Conservation (phyloP, 257 asterid species). For the Jaltomata sinuosa region DNA sequence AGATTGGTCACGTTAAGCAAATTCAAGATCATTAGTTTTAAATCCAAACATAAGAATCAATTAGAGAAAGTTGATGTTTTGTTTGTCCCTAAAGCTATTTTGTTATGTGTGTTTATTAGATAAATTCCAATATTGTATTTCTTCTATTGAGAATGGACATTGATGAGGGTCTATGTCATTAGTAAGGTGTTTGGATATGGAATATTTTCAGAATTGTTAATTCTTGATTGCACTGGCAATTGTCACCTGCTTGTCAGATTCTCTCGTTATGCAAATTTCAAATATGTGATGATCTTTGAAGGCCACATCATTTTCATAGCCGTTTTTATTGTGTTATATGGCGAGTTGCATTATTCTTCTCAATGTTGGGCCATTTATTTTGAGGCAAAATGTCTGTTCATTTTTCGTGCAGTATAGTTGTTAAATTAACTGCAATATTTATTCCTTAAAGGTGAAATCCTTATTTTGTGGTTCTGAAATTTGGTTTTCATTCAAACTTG, state of each 20-base stretch:
- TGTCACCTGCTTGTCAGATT: neutral
- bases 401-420: neutral
- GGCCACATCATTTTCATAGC: neutral
- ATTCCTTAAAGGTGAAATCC: neutral
- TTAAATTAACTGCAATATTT: neutral
- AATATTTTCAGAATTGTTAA: neutral
- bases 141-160: neutral
- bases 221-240: neutral
- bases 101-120: neutral
- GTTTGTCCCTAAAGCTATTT: neutral
- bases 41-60: neutral
- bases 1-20: neutral
- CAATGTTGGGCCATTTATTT: neutral
- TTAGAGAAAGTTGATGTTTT: neutral
- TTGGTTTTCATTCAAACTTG: neutral
- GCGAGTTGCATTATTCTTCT: neutral
- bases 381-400: neutral
- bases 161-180: neutral
- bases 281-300: neutral
- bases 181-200: neutral
- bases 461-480: neutral
- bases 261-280: neutral
- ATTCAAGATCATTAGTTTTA: neutral
- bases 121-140: neutral
- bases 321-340: neutral